Conservation (phyloP, 2,329 filamentous ascomycete genomes). For the Acrodontium crateriforme region DNA sequence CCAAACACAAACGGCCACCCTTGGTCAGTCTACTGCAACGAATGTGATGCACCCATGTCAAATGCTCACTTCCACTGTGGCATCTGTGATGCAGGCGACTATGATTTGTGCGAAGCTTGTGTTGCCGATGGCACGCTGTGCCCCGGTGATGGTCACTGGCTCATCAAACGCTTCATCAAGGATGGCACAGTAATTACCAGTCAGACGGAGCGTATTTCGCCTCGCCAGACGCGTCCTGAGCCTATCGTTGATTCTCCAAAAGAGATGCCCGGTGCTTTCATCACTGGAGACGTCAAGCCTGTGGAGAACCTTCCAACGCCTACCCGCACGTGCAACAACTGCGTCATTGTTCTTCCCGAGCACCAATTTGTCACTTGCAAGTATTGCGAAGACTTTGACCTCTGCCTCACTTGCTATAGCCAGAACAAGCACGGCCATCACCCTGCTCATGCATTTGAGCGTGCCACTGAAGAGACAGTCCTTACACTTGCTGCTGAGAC, state of each 20-base stretch:
- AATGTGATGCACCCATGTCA: conserved; percentile 64
- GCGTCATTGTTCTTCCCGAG: conserved; percentile 52
- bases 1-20: conserved; percentile 16
- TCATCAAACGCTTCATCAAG: conserved; percentile 78
- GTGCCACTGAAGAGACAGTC: conserved; percentile 49
- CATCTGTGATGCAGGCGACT: conserved; percentile 85
- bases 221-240: conserved; percentile 19
- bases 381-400: conserved; percentile 77
- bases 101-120: conserved; percentile 76
- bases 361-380: conserved; percentile 73
- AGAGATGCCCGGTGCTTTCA: conserved; percentile 29
- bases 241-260: conserved; percentile 5
- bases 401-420: conserved; percentile 72
- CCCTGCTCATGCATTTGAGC: conserved; percentile 66
- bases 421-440: conserved; percentile 76
- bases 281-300: conserved; percentile 23
- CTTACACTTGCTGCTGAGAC: conserved; percentile 48
- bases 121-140: conserved; percentile 65
- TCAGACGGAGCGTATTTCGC: conserved; percentile 60
- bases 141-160: conserved; percentile 68
- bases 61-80: conserved; percentile 89
- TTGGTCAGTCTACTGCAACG: conserved; percentile 90
- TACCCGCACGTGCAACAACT: conserved; percentile 60
- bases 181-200: conserved; percentile 71
- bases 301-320: conserved; percentile 26